Base-by-base conservation (phyloP, 2,329 filamentous ascomycete species). In the Ciborinia camelliae region DNA sequence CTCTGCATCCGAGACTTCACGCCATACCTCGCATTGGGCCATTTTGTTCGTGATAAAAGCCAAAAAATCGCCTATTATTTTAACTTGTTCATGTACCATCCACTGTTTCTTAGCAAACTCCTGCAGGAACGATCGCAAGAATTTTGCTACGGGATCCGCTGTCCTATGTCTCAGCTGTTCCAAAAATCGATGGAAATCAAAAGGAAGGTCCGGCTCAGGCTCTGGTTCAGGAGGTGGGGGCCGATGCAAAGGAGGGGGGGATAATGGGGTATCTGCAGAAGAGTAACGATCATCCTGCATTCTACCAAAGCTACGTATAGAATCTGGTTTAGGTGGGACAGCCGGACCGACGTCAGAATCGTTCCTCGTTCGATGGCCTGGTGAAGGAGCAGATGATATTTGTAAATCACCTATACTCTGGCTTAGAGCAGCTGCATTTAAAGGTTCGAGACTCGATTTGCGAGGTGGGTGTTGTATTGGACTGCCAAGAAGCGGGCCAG, bases 1-100 rank as follows among this genome's bases (percentile, higher is more conserved):
- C 74, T 99, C 95, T 45, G 91, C 91, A 76, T 99, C 95, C 0
- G 93, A 96, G 0, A 98, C 91, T 41, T 95, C 91, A 65, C 91
- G 87, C 95, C 95, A 99, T 3, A 99, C 92, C 68, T 99, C 95
- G 74, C 95, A 99, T 69, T 92, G 85, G 18, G 90, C 92, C 96
- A 99, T 99, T 80, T 98, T 98, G 79, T 97, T 97, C 62, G 91
- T 90, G 69, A 99, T 99, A 73, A 99, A 99, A 52, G 92, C 88
- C 55, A 99, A 81, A 71, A 99, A 99, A 76, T 99, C 96, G 70
- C 91, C 87, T 67, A 99, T 97, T 68, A 99, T 98, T 79, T 99
- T 99, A 75, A 98, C 95, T 77, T 99, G 95, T 78, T 99, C 95
- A 75, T 99, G 95, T 8, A 97, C 95, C 91, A 97, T 96, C 95